phyloP scores from a whole-genome alignment of 2,329 filamentous ascomycete genomes.

The Xylariaceae sp. region DNA sequence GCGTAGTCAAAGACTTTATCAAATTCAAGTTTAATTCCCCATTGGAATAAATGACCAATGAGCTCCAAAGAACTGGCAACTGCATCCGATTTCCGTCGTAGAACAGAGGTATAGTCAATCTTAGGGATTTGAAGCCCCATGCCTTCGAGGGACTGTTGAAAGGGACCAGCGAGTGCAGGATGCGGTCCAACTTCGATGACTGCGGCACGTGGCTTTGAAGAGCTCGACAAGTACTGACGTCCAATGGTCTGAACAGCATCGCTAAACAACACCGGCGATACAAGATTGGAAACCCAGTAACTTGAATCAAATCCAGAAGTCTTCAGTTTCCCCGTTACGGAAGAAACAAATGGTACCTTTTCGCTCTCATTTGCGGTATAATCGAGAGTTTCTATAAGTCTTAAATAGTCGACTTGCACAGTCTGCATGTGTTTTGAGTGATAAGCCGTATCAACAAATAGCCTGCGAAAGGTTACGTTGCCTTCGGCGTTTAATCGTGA shows the following conservation, averaged over 20 bases:
- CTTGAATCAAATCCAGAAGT: not conserved
- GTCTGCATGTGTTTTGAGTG: not conserved
- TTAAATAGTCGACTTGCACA: not conserved
- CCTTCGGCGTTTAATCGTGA: not conserved
- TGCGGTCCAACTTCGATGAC: slow-evolving; percentile 12
- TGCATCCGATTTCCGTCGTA: slow-evolving; percentile 4
- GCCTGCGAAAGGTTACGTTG: not conserved
- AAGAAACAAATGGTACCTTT: slow-evolving; percentile 4
- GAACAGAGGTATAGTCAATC: slow-evolving; percentile 5
- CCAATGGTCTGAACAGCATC: not conserved
- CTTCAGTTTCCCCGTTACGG: not conserved
- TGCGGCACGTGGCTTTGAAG: not conserved
- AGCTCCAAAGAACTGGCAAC: slow-evolving; percentile 4
- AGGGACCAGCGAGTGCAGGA: not conserved
- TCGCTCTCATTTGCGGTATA: not conserved
- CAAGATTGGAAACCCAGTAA: slow-evolving; percentile 9
- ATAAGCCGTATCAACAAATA: not conserved
- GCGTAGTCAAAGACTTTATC: not conserved
- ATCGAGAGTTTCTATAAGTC: slow-evolving; percentile 2
- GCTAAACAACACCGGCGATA: slow-evolving; percentile 3
- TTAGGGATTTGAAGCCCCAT: not conserved
- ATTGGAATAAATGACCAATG: slow-evolving; percentile 6
- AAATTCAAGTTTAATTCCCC: not conserved
- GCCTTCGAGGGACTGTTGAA: not conserved
- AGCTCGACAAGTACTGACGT: not conserved